phyloP scores from a whole-genome alignment of 2,329 filamentous ascomycete species.

The Colletotrichum australisinense region DNA sequence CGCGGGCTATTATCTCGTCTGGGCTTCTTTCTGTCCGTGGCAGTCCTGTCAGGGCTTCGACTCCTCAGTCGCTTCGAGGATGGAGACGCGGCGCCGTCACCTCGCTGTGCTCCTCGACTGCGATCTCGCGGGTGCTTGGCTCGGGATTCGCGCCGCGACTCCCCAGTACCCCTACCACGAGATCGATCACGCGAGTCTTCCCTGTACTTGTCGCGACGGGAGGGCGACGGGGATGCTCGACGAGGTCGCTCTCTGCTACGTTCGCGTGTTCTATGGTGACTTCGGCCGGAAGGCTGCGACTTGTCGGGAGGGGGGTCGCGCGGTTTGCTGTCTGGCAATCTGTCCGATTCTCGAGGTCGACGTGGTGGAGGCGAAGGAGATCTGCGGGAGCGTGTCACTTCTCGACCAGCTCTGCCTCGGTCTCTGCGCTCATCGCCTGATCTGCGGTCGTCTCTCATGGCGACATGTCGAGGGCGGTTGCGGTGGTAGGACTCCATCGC shows the following conservation, averaged over 20 bases:
- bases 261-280: slow-evolving; percentile 27
- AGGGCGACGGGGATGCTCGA: slow-evolving; percentile 41
- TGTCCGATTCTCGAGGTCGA: slow-evolving; percentile 42
- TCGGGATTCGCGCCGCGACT: slow-evolving; percentile 32
- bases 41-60: slow-evolving; percentile 16
- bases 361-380: slow-evolving; percentile 46
- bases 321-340: slow-evolving; percentile 33
- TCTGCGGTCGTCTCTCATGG: slow-evolving; percentile 55
- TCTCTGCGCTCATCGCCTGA: slow-evolving; percentile 54
- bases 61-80: slow-evolving; percentile 32
- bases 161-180: slow-evolving; percentile 26
- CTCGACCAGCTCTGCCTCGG: slow-evolving; percentile 53
- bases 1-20: slow-evolving; percentile 31
- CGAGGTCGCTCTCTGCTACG: slow-evolving; percentile 42
- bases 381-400: slow-evolving; percentile 46
- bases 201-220: slow-evolving; percentile 28
- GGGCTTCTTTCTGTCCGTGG: slow-evolving; percentile 19
- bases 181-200: slow-evolving; percentile 26
- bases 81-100: slow-evolving; percentile 27
- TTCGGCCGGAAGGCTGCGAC: slow-evolving; percentile 33
- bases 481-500: slow-evolving; percentile 32
- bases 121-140: slow-evolving; percentile 25
- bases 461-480: slow-evolving; percentile 48
- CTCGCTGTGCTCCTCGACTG: slow-evolving; percentile 28
- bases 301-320: slow-evolving; percentile 31